Evolutionary conservation across 257 asterid species (phyloP).

Genomic region (Solanum virginianum): DNA sequence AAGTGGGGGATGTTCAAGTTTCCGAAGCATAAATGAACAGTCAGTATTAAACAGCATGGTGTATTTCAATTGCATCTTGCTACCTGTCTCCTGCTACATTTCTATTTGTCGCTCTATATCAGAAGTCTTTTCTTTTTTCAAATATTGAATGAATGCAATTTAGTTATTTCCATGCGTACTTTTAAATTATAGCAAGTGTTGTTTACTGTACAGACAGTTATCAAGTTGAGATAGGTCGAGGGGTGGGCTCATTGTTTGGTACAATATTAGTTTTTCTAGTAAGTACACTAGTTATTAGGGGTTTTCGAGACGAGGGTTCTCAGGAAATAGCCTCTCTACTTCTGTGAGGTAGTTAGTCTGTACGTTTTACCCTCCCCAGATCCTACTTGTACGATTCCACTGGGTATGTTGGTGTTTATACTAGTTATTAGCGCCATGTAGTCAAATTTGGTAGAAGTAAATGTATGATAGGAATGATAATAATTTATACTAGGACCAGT

Average conservation of each 20-base stretch:
- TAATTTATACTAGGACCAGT: background rate
- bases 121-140: background rate
- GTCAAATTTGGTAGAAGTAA: background rate
- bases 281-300: background rate
- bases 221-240: background rate
- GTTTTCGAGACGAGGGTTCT: too few relatives aligned
- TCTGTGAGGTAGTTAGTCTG: too few relatives aligned
- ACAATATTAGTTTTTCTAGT: too few relatives aligned
- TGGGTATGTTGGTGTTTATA: too few relatives aligned
- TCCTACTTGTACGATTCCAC: too few relatives aligned
- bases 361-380: too few relatives aligned
- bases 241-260: background rate
- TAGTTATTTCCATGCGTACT: background rate
- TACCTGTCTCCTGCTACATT: background rate
- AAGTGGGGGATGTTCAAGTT: background rate
- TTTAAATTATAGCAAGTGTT: background rate
- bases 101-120: too few relatives aligned
- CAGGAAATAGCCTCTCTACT: too few relatives aligned
- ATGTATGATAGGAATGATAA: background rate
- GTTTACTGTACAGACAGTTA: background rate
- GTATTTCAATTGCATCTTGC: background rate
- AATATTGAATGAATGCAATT: background rate
- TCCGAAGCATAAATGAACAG: background rate
- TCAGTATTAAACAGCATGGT: background rate
- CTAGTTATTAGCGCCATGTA: background rate